Evolutionary conservation across 2,329 filamentous ascomycete species (phyloP), one percentile per base, ranked within the genome.

Genomic region (Colletotrichum sp.): DNA sequence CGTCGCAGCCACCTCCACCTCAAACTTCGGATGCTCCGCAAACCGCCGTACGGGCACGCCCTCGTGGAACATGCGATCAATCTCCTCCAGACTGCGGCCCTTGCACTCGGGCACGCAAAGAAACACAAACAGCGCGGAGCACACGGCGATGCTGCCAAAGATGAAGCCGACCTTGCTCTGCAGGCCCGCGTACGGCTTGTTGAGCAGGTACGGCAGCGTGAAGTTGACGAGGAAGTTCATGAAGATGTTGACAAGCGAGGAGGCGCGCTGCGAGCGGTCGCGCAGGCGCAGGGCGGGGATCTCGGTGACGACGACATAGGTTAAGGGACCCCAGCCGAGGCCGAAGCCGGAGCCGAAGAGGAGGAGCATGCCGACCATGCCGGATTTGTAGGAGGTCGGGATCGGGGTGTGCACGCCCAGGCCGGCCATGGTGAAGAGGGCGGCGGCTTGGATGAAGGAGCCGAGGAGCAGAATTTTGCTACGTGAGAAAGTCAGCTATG

Each of bases 231-330:
- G 66, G 57, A 79, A 78, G 68, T 78, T 77, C 28, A 75, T 65
- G 26, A 79, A 71, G 57, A 78, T 76, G 65, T 79, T 78, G 57
- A 76, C 57, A 5, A 78, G 75, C 71, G 72, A 79, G 13, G 57
- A 79, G 28, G 65, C 77, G 28, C 64, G 72, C 57, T 62, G 70
- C n/a, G 62, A 74, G 8, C 59, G 65, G 44, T 76, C 71, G 26
- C 74, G 69, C 8, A 76, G 70, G 24, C 74, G 66, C 44, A 69
- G 65, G 5, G 74, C 64, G 26, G 84, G 81, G 5, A 86, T 67
- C 70, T 86, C 85, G 6, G 84, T 81, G 2, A 81, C 80, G 55
- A 86, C 79, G 63, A 85, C 83, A 69, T 86, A 84, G 5, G 80
- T 80, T 1, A 84, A 66, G 2, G 84, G 85, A 1, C 81, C 84